These are phyloP conservation scores for Heterobasidion occidentale DNA, from an alignment of 1,284 basidiomycete species.

Conservation along the genomic window DNA sequence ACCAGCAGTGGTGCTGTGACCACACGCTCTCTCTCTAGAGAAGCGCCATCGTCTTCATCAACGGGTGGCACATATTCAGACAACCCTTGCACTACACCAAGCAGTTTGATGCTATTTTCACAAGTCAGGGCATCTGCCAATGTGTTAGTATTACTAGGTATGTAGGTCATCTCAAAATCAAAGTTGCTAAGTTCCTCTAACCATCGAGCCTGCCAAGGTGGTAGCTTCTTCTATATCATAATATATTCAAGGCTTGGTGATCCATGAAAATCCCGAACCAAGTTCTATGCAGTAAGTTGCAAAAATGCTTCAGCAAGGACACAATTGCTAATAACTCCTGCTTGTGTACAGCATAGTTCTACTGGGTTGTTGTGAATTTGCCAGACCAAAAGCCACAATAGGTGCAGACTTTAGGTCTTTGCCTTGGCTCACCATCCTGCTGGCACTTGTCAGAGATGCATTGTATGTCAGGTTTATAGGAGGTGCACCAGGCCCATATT, in stretches of 20 bases:
- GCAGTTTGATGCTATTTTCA: slow-evolving; percentile 22
- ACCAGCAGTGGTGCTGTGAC: too few species aligned
- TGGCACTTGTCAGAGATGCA: slow-evolving; percentile 13
- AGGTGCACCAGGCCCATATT: slow-evolving; percentile 13
- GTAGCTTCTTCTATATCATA: slow-evolving; percentile 23
- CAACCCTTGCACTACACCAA: slow-evolving; percentile 15
- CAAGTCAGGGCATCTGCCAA: slow-evolving; percentile 26
- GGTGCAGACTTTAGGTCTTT: slow-evolving; percentile 9
- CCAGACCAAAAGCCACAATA: slow-evolving; percentile 19
- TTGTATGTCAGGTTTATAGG: slow-evolving; percentile 14
- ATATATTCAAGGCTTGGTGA: slow-evolving; percentile 25
- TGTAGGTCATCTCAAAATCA: slow-evolving; percentile 23
- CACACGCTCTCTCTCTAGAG: too few species aligned
- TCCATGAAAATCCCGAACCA: slow-evolving; percentile 24
- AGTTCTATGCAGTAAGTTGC: slow-evolving; percentile 17
- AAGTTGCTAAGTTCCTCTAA: slow-evolving; percentile 23
- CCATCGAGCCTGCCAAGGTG: slow-evolving; percentile 22
- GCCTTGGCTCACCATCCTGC: slow-evolving; percentile 15
- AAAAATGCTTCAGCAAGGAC: slow-evolving; percentile 19
- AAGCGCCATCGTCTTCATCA: too few species aligned
- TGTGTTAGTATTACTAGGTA: slow-evolving; percentile 22
- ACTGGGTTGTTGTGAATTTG: slow-evolving; percentile 22
- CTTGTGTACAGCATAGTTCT: slow-evolving; percentile 24
- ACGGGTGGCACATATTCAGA: too few species aligned
- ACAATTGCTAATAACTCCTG: slow-evolving; percentile 23